phyloP scores from a whole-genome alignment of 148 eudicot species.

The Diospyros kaki region DNA sequence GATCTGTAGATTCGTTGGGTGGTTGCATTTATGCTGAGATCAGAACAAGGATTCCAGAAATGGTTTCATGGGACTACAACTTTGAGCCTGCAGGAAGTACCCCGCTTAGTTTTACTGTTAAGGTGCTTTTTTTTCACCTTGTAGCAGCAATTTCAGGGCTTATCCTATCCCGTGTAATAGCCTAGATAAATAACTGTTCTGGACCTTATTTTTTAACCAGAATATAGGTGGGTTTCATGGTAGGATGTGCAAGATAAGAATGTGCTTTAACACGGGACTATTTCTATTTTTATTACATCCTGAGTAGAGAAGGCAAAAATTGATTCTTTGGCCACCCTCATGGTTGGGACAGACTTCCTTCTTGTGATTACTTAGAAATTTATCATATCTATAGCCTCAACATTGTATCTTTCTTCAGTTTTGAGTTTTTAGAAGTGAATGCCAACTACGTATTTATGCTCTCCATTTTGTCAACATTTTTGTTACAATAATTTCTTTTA shows the following conservation, averaged over 20 bases:
- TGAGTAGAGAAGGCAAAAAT: background rate
- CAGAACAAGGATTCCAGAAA: constrained; percentile 91
- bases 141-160: background rate
- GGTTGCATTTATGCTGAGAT: constrained; percentile 93
- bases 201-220: background rate
- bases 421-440: background rate
- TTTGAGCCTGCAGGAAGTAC: constrained; percentile 91
- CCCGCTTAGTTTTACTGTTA: constrained; percentile 87
- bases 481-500: background rate
- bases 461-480: background rate
- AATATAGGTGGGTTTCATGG: background rate
- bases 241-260: constrained; percentile 1
- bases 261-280: background rate
- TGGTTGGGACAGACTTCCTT: background rate
- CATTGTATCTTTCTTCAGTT: background rate
- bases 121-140: constrained; percentile 39
- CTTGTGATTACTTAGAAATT: background rate
- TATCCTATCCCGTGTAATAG: background rate
- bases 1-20: constrained; percentile 78
- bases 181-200: background rate
- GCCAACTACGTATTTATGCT: background rate
- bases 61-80: constrained; percentile 89
- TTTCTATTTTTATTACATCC: background rate
- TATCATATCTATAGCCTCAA: background rate
- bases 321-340: background rate